Evolutionary conservation across 768 basidiomycete species (phyloP), one percentile per base, ranked within the genome.

Genomic region (Lentinula boryana): DNA sequence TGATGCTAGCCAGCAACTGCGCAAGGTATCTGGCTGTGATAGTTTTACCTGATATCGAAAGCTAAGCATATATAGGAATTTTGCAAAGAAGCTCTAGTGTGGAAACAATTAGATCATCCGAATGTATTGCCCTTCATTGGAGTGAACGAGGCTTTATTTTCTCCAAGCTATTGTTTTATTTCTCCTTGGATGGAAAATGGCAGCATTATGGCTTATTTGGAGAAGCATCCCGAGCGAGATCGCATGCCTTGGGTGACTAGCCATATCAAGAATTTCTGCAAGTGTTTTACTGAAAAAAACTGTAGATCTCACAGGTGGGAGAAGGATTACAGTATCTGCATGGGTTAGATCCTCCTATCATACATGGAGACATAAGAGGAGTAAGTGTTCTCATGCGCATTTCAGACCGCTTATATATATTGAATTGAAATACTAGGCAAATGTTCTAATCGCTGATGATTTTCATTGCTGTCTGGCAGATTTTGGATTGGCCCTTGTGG

Each of bases 171-270:
- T 23, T 66, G 67, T 53, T 49, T 70, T 51, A 64, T 70, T 32
- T 69, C 68, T 27, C 69, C 68, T 1, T 70, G 67, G 66, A 69
- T 70, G 69, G 56, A 65, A n/a, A 67, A 70, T 53, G 68, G 69
- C 0, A 68, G 64, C 3, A 61, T 68, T 3, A 64, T 65, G 33
- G 60, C 62, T 9, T 69, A 65, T 54, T 59, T 69, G 15, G 60
- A 65, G 31, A 56, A 60, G 18, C 51, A 66, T 49, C 41, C 62
- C 16, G 49, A 64, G 21, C 44, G 35, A 9, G 36, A 59, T 18
- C 50, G 58, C 4, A 10, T 59, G 6, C 48, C 46, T 49, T 50
- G 9, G 36, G 58, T 59, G 35, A 49, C 5, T 50, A 21, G 21
- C 10, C 48, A 23, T 32, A 18, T n/a, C 15, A 31, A 6, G 10